Base-by-base conservation (phyloP, 257 asterid genomes). In the Parsonsia alboflavescens region DNA sequence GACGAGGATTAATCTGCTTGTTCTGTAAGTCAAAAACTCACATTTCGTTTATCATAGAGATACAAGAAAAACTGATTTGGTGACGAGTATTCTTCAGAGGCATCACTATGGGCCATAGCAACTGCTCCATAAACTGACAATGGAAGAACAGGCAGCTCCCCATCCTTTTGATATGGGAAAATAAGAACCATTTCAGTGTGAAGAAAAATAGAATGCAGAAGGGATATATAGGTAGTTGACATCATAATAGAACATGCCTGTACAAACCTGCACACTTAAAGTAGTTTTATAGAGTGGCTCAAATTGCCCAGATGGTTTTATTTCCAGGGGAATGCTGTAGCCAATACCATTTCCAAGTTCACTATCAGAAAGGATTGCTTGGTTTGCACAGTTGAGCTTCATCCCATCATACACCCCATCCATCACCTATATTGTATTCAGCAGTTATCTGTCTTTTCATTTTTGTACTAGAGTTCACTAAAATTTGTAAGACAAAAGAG, bases 31-130 rank as follows among this genome's bases (percentile, higher is more conserved):
- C 45, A 30, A 1, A 58, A 66, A 50, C 98, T 81, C 83, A 93
- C 98, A 65, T 91, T 91, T 86, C 98, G 84, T 91, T 89, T 92
- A 83, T 92, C 96, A 49, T 94, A 94, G n/a, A 90, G 97, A 81
- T 94, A 90, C 72, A 94, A 88, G 92, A 94, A 94, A 71, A 94
- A 94, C 88, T 94, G 97, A 73, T 89, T 89, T n/a, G 98, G 97
- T 0, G 98, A 90, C 53, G 98, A 94, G 75, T 81, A 86, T 78
- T 94, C 97, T 74, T 91, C 97, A 0, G 93, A 88, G 74, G 82
- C 90, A 68, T 84, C 95, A 70, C 85, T 89, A 71, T 94, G 97
- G 73, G 97, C 96, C 98, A 94, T 91, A 58, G 92, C 93, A 79
- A 94, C 89, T 42, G 98, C 92, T 59, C 98, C 98, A 58, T 91